Evolutionary conservation across 345 rosid genomes (phyloP).

Genomic region (Melastoma malabathricum): DNA sequence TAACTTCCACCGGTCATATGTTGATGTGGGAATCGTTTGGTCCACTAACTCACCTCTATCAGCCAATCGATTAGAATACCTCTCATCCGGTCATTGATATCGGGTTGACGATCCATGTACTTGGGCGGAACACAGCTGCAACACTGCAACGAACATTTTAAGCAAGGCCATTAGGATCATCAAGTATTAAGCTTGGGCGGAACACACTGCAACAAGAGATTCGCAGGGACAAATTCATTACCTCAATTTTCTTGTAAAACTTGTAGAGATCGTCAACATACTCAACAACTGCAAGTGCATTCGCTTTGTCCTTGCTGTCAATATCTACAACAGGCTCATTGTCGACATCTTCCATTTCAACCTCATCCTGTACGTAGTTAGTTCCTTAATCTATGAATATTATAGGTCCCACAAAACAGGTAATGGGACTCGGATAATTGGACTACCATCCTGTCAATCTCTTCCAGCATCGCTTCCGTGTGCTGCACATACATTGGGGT

Average conservation of each 20-base stretch:
- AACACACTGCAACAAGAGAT: no score
- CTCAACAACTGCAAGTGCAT: constrained; percentile 74
- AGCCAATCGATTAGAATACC: constrained; percentile 89
- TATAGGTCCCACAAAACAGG: no score
- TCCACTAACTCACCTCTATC: constrained; percentile 45
- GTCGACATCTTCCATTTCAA: constrained; percentile 71
- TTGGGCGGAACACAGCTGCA: constrained; percentile 36
- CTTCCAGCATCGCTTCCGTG: constrained; percentile 80
- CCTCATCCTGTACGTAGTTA: constrained; percentile 41
- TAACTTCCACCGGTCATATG: neutral
- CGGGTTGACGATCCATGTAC: constrained; percentile 64
- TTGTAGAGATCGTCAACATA: constrained; percentile 58
- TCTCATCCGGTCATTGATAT: constrained; percentile 87
- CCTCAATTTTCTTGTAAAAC: constrained; percentile 77
- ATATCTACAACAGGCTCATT: constrained; percentile 52
- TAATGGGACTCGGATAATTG: no score
- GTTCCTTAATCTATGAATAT: no score
- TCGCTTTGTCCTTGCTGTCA: constrained; percentile 48
- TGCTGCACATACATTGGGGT: constrained; percentile 81
- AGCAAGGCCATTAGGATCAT: no score
- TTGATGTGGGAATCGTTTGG: no score
- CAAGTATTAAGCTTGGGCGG: no score
- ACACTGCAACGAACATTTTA: constrained; percentile 24
- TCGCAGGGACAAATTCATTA: constrained; percentile 4
- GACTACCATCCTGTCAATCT: constrained; percentile 75